Evolutionary conservation across 1,284 basidiomycete genomes (phyloP), one percentile per base, ranked within the genome.

Genomic region (Boletus sp.): DNA sequence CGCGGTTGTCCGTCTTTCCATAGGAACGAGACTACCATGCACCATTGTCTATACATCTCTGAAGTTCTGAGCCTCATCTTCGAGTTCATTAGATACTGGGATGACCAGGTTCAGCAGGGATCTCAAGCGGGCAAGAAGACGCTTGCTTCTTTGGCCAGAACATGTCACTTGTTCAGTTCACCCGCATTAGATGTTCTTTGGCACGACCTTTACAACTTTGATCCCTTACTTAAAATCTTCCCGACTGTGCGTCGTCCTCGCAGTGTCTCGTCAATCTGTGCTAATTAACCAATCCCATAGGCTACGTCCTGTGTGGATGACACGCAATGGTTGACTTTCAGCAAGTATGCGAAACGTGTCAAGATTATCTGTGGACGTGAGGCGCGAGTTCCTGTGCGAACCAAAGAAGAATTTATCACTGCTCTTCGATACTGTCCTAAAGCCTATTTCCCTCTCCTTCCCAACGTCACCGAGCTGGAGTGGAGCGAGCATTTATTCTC

Each of bases 171-270:
- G 16, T 59, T 65, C 62, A 68, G 52, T 49, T 48, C 55, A 7
- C 47, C 55, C 4, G 66, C 66, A 2, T 20, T 68, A 12, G 64
- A 66, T 29, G 11, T 39, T n/a, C 62, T 68, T 13, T 65, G 64
- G 64, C 49, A 15, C 16, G 44, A 62, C 7, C 64, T 65, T 12
- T 11, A 56, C 37, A 24, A 42, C 16, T 53, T 65, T 18, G 35
- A 27, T 3, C 65, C 67, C 4, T 3, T 67, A 0, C 47, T 67
- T 22, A 39, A 29, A 0, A 6, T 53, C 15, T 47, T 57, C 3
- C 66, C 62, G 0, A n/a, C 12, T 0, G 66, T 66, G 36, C 22
- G 63, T 63, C 15, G 27, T 29, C 12, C 4, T 42, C 18, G 13
- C 11, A 8, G 0, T 22, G 15, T 48, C 20, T 31, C 31, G 6